Evolutionary conservation across 2,329 filamentous ascomycete species (phyloP).

Genomic region (Neospermospora avenae): DNA sequence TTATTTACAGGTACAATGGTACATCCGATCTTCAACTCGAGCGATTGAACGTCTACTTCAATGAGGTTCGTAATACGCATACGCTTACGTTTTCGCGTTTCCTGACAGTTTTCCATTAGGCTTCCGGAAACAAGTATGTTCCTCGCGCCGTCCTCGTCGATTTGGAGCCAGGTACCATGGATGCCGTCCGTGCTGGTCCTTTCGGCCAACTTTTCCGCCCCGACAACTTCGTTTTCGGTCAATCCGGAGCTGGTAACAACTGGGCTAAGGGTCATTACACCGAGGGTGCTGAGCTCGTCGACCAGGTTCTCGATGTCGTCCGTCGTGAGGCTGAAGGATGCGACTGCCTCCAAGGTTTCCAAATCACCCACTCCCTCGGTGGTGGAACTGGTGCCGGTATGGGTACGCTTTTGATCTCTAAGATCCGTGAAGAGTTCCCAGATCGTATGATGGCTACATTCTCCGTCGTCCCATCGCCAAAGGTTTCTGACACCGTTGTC

Average conservation of each 20-base stretch:
- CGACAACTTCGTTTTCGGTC: constrained; percentile 99
- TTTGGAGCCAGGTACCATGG: constrained; percentile 99
- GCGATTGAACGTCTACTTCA: constrained; percentile 99
- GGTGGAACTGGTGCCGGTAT: constrained; percentile 99
- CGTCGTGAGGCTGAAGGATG: constrained; percentile 98
- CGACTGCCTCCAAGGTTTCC: constrained; percentile 99
- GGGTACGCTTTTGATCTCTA: constrained; percentile 99
- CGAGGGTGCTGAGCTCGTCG: constrained; percentile 97
- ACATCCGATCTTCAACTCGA: constrained; percentile 98
- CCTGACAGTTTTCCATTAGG: constrained; percentile 54
- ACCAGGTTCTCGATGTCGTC: constrained; percentile 97
- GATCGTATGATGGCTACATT: constrained; percentile 99
- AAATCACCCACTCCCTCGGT: constrained; percentile 99
- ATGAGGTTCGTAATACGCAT: constrained; percentile 58
- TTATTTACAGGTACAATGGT: constrained; percentile 78
- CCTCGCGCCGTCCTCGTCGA: constrained; percentile 99
- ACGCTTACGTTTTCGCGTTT: background rate
- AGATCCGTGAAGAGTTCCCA: constrained; percentile 99
- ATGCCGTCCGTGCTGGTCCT: constrained; percentile 95
- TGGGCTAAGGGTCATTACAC: constrained; percentile 99
- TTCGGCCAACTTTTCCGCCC: constrained; percentile 99
- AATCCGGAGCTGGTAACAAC: constrained; percentile 99
- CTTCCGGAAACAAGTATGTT: constrained; percentile 97
- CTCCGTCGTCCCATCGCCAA: constrained; percentile 97
- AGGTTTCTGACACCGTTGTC: constrained; percentile 99